phyloP scores from a whole-genome alignment of 1,284 basidiomycete species.

The Neolentinus lepideus region DNA sequence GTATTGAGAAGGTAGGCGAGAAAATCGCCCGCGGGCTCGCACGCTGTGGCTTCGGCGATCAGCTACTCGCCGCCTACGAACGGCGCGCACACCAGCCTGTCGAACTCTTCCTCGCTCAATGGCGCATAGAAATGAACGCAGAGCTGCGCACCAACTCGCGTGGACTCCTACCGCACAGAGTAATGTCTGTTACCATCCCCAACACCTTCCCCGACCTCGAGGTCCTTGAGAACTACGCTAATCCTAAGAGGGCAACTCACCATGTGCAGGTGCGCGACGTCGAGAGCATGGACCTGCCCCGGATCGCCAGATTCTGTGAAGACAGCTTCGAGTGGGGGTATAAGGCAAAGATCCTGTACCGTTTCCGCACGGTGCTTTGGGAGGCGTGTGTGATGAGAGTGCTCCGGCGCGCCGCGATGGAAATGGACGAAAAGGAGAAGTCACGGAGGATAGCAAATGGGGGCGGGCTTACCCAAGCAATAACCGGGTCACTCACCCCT shows the following conservation, averaged over 20 bases:
- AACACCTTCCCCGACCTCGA: constrained; percentile 30
- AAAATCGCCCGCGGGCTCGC: constrained; percentile 29
- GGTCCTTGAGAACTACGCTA: constrained; percentile 37
- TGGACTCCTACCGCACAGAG: constrained; percentile 29
- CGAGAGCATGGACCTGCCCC: constrained; percentile 31
- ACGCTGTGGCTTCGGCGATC: constrained; percentile 33
- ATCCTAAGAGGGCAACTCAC: constrained; percentile 25
- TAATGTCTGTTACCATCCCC: constrained; percentile 27
- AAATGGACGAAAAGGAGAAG: constrained; percentile 29
- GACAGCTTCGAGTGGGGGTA: constrained; percentile 52
- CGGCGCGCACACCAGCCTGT: constrained; percentile 16
- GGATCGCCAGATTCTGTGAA: constrained; percentile 44
- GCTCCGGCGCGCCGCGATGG: constrained; percentile 32
- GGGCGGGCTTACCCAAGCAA: constrained; percentile 8
- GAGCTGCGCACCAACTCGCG: constrained; percentile 42
- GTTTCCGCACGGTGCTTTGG: constrained; percentile 34
- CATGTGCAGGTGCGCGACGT: constrained; percentile 21
- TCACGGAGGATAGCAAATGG: constrained; percentile 14
- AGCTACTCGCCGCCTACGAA: constrained; percentile 34
- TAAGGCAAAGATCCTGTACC: constrained; percentile 29
- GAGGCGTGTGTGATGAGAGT: constrained; percentile 30
- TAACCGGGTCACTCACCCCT: constrained; percentile 17
- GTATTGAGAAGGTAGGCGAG: constrained; percentile 27
- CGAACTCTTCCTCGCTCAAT: constrained; percentile 24
- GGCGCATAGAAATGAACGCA: constrained; percentile 33